Evolutionary conservation across 305 asterid species (phyloP), one percentile per base, ranked within the genome.

Genomic region (Fraxinus ornus): DNA sequence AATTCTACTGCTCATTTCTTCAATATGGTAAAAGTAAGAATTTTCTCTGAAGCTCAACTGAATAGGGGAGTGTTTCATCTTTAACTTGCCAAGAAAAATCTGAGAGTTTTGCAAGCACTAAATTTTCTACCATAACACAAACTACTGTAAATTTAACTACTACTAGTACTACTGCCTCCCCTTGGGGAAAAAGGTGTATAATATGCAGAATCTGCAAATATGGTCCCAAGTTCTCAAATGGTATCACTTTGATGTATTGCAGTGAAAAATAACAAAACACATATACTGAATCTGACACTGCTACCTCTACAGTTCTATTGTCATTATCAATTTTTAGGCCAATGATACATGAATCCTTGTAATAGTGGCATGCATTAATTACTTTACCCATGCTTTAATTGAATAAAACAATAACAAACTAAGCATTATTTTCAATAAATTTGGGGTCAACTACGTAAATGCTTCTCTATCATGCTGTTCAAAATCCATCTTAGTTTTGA

Each of bases 271-370:
- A 36, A 84, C 4, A 70, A 83, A 88, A n/a, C n/a, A 76, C 52
- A 83, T 52, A 79, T 71, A 77, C 68, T 86, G 86, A 88, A 85
- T 86, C 88, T 86, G 68, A 81, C 85, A 85, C 60, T 62, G 85
- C 86, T 75, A 82, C 66, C 77, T 84, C 37, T 28, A 70, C 79
- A 70, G 79, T 85, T 81, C 66, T 82, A 81, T 82, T 82, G 90
- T 90, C 93, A 81, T 80, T 70, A 82, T 90, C 89, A 88, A 76
- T 68, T 76, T 88, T 83, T 49, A 85, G 83, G 88, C 81, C 88
- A 85, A 86, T 82, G 85, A 84, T 81, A 75, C 82, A 78, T 75
- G 85, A 84, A 85, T 82, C 87, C 4, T 44, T 12, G 52, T 2
- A 44, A 44, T 44, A 44, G 49, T 41, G 15, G 4, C 52, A 3